phyloP scores from a whole-genome alignment of 1,284 basidiomycete species.

The Hemileia vastatrix region DNA sequence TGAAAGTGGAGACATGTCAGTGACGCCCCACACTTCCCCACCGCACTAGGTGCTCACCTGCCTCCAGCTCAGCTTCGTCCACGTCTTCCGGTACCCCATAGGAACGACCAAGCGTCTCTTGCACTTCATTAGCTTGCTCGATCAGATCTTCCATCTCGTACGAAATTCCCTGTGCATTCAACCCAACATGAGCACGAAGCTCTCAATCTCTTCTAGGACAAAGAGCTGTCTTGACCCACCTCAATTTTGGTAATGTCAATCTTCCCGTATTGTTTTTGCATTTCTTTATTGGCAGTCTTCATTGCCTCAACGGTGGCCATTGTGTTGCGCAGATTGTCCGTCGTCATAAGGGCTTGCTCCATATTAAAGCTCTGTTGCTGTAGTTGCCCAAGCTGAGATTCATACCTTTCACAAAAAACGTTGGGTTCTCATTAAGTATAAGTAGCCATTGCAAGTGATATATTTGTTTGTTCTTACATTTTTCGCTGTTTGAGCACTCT shows the following conservation, averaged over 20 bases:
- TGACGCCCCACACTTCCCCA: not conserved
- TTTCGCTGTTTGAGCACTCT: conserved; percentile 89
- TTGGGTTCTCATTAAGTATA: too few relatives aligned
- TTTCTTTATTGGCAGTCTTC: conserved; percentile 93
- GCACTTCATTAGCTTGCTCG: conserved; percentile 95
- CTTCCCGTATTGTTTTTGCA: conserved; percentile 94
- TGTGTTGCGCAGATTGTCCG: conserved; percentile 96
- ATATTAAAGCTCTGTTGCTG: conserved; percentile 97
- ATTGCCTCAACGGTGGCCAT: conserved; percentile 99
- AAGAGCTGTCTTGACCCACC: conserved; percentile 49
- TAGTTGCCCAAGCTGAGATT: conserved; percentile 78
- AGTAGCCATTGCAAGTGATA: too few relatives aligned
- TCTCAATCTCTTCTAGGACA: not conserved
- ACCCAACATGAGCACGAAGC: not conserved
- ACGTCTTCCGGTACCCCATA: conserved; percentile 96
- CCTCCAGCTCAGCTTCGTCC: conserved; percentile 93
- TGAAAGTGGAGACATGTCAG: conserved; percentile 40
- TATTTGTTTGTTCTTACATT: too few relatives aligned
- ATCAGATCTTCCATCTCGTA: conserved; percentile 97
- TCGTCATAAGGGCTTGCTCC: conserved; percentile 90
- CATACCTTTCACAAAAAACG: conserved; percentile 59
- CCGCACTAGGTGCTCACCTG: conserved; percentile 55
- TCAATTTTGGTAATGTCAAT: conserved; percentile 98
- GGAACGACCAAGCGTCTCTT: conserved; percentile 81
- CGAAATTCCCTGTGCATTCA: conserved; percentile 61